Base-by-base conservation (phyloP, 352 stramenopile genomes). In the Phytopythium cucurbitacearum region DNA sequence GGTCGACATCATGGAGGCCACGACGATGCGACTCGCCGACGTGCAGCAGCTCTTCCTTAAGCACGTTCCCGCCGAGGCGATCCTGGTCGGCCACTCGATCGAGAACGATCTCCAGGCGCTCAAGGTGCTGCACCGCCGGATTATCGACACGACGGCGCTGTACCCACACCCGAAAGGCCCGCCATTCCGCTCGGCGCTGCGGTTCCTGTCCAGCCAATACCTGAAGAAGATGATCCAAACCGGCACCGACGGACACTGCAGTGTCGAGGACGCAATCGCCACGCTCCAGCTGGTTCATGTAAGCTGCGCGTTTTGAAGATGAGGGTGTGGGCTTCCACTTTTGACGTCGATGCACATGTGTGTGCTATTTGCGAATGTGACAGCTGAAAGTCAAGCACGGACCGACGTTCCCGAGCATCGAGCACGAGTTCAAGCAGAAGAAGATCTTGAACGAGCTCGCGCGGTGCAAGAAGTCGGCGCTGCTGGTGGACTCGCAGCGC, bases 31-130 rank as follows among this genome's bases (percentile, higher is more conserved):
- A 4, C 62, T 95, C 4, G 57, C 56, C n/a, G 72, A 91, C 32
- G 74, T 87, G n/a, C 84, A 94, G 53, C 37, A 77, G 8, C 65
- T 62, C 7, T 84, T 94, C 37, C 48, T 92, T 3, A 47, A 67
- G 10, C 48, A 85, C 41, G 74, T 91, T 0, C 71, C 82, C 5
- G 72, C 76, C 0, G 68, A 91, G 16, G 83, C 85, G 4, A 89
- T 95, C 40, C 67, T 95, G 33, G 81, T 95, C n/a, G 87, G 87
- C 12, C 87, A 96, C 58, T 94, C 81, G 40, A 83, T 96, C 48
- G 87, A 96, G 53, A 95, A 94, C 60, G 87, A 96, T 53, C 58
- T 95, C 5, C 54, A 69, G 48, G 83, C 81, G 7, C 62, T 96
- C 32, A 62, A 68, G 8, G 59, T 95, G 12, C 51, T 91, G 42